phyloP scores from a whole-genome alignment of 2,329 filamentous ascomycete genomes.

The Pseudogymnoascus sp. region DNA sequence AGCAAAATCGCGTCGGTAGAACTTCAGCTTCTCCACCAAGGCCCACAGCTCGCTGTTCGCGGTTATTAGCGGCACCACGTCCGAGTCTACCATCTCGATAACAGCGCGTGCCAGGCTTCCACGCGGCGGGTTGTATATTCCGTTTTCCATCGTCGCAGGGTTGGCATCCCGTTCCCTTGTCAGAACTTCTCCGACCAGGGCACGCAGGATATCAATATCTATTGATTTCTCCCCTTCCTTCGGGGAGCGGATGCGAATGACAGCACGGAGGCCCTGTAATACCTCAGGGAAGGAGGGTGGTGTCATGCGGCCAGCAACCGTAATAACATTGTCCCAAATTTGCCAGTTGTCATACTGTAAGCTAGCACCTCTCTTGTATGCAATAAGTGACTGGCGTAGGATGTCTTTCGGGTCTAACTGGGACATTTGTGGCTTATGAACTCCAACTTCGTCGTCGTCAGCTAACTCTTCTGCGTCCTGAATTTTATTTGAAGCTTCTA shows the following conservation, averaged over 20 bases:
- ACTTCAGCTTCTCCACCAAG: constrained; percentile 61
- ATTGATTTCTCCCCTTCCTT: constrained; percentile 68
- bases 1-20: constrained; percentile 63
- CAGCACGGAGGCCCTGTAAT: constrained; percentile 62
- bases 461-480: constrained; percentile 24
- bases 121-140: constrained; percentile 39
- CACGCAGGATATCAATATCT: constrained; percentile 64
- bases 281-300: constrained; percentile 72
- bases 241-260: constrained; percentile 64
- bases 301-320: constrained; percentile 68
- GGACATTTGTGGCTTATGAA: constrained; percentile 12
- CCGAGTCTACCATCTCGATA: constrained; percentile 64
- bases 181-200: constrained; percentile 66
- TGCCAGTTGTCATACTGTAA: constrained; percentile 81
- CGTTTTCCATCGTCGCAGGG: constrained; percentile 22
- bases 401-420: constrained; percentile 34
- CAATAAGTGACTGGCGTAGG: constrained; percentile 67
- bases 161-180: constrained; percentile 35
- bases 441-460: constrained; percentile 24
- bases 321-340: constrained; percentile 96
- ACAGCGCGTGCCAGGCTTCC: constrained; percentile 57
- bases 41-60: constrained; percentile 69
- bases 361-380: constrained; percentile 78
- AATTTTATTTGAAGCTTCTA: constrained; percentile 11
- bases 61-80: constrained; percentile 78